Conservation (phyloP, 768 basidiomycete genomes). For the Pleurotus citrinopileatus region DNA sequence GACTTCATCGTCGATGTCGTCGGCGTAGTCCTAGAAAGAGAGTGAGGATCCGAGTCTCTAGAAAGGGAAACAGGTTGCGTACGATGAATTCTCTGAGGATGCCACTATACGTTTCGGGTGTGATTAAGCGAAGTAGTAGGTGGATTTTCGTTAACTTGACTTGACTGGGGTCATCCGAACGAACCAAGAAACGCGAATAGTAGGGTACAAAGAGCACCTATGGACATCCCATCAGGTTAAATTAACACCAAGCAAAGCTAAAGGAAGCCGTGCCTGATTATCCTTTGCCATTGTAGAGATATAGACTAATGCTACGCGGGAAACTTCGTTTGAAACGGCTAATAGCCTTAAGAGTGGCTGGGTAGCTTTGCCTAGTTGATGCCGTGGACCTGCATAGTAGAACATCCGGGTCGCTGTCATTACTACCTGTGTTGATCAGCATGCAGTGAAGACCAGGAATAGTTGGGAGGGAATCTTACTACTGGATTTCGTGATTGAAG, state of each 20-base stretch:
- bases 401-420: constrained; percentile 71
- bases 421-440: constrained; percentile 55
- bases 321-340: constrained; percentile 65
- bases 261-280: constrained; percentile 54
- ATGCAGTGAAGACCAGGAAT: neutral
- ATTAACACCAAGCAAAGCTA: neutral
- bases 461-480: constrained; percentile 39
- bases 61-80: constrained; percentile 22
- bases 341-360: constrained; percentile 76
- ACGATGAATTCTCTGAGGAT: constrained; percentile 87
- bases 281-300: constrained; percentile 60
- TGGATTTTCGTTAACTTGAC: constrained; percentile 77
- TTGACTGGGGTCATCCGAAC: constrained; percentile 59
- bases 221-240: neutral
- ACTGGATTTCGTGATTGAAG: constrained; percentile 88
- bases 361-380: constrained; percentile 53
- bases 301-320: constrained; percentile 73
- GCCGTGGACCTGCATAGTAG: constrained; percentile 68
- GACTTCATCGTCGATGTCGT: constrained; percentile 71
- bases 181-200: constrained; percentile 67
- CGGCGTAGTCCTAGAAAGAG: constrained; percentile 65
- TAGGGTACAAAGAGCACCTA: constrained; percentile 65
- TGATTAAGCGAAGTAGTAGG: constrained; percentile 66
- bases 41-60: neutral
- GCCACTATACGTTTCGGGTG: constrained; percentile 60